phyloP scores from a whole-genome alignment of 352 stramenopile genomes.

The Phytophthora pinifolia region DNA sequence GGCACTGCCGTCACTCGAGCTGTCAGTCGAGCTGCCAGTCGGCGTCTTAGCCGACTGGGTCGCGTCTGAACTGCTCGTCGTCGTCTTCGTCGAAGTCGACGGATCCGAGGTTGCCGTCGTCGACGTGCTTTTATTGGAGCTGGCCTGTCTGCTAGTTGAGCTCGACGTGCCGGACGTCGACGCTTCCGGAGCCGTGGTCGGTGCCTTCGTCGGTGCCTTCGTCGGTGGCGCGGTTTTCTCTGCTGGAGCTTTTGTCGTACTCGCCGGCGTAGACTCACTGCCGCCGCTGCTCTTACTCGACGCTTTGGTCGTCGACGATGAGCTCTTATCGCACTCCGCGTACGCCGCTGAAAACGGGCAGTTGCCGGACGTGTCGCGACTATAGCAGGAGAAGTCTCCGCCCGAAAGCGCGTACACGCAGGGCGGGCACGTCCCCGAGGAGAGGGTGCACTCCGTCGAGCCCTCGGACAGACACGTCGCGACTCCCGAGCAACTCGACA shows the following conservation, averaged over 20 bases:
- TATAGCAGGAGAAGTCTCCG: slow-evolving; percentile 72
- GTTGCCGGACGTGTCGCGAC: slow-evolving; percentile 17
- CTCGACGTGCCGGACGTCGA: slow-evolving; percentile 1
- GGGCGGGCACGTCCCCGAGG: slow-evolving; percentile 43
- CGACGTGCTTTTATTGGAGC: slow-evolving; percentile 1
- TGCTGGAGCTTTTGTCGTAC: slow-evolving; percentile 7
- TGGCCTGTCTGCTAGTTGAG: slow-evolving; percentile 9
- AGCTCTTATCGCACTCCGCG: slow-evolving; percentile 29
- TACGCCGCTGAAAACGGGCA: slow-evolving; percentile 29
- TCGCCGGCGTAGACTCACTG: slow-evolving; percentile 2
- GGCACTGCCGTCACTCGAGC: not conserved
- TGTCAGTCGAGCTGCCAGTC: slow-evolving; percentile 1
- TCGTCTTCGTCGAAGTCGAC: not conserved
- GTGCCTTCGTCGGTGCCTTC: not conserved
- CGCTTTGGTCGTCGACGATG: slow-evolving; percentile 1
- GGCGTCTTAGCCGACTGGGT: slow-evolving; percentile 13
- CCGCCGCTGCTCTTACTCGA: slow-evolving; percentile 2
- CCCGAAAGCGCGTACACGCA: slow-evolving; percentile 70
- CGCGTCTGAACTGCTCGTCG: not conserved
- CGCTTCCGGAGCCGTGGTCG: slow-evolving; percentile 1
- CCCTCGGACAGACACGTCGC: slow-evolving; percentile 58
- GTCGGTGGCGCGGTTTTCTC: slow-evolving; percentile 2
- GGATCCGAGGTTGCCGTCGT: slow-evolving; percentile 1
- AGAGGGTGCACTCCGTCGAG: slow-evolving; percentile 49
- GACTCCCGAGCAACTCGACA: slow-evolving; percentile 36